phyloP scores from a whole-genome alignment of 108 stramenopile genomes.

The Skeletonema grethae region DNA sequence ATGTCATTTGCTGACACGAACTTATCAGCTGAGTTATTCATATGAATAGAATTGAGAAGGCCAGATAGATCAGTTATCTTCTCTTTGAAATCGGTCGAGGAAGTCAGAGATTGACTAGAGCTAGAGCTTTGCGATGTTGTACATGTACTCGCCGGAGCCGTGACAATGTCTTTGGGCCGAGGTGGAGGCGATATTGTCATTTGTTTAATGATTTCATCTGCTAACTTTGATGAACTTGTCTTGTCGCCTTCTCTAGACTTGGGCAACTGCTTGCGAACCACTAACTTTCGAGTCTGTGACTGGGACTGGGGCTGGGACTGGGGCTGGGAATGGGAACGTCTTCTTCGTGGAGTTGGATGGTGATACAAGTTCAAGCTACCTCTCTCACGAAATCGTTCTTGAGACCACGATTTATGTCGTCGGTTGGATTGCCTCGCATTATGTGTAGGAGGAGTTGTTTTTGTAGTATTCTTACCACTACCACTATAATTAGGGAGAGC shows the following conservation, averaged over 20 bases:
- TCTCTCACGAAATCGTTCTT: not conserved
- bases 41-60: not conserved
- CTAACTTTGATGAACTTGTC: not conserved
- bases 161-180: not conserved
- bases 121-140: no score
- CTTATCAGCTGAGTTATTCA: not conserved
- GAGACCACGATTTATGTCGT: not conserved
- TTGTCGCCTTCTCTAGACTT: not conserved
- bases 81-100: not conserved
- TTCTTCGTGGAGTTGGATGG: not conserved
- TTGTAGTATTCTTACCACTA: no score
- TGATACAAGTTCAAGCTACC: not conserved
- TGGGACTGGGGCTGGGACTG: no score
- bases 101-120: no score
- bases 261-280: not conserved
- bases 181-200: not conserved
- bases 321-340: not conserved
- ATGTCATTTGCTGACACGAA: not conserved
- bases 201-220: not conserved
- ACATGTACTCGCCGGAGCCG: not conserved
- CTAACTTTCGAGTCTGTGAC: not conserved
- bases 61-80: not conserved
- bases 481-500: no score
- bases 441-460: no score
- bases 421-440: no score